Evolutionary conservation across 2,329 filamentous ascomycete genomes (phyloP), one percentile per base, ranked within the genome.

Genomic region (Pseudogymnoascus sp.): DNA sequence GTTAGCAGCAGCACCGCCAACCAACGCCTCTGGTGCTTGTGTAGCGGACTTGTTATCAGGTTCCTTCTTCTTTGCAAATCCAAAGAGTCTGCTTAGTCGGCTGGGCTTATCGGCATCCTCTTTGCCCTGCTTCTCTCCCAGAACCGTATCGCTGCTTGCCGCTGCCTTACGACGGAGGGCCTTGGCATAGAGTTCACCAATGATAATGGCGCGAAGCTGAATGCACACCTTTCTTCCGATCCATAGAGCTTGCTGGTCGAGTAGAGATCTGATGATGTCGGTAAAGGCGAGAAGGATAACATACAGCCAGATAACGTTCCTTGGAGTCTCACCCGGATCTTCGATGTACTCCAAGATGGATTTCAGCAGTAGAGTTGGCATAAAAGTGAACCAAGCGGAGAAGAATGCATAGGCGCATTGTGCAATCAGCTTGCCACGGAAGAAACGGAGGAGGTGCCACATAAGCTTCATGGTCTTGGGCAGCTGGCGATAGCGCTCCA

Each of bases 121-220:
- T 77, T 78, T 69, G 77, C 80, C 67, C 73, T 73, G 68, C 61
- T 80, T 75, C 7, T 79, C 80, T 34, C 90, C 89, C 14, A 95
- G 79, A 0, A 88, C 81, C 62, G 89, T 87, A 69, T 97, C 92
- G 38, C 82, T 82, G 16, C 87, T 85, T 7, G 93, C 87, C 21
- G 91, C 88, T 16, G 92, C 93, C 76, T 96, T 96, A 69, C 95
- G 88, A 67, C 96, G 87, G 16, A 99, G 82, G 1, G 95, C 91
- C 78, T 99, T 99, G 64, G 92, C 90, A 74, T 99, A 99, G 56
- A 99, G 95, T 72, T 99, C 95, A 63, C 95, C 95, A 68, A 99
- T 91, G 66, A 99, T 92, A 72, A 99, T 95, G 60, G 95, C 93
- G 66, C 93, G 89, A 46, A 97, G 82, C 66, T 91, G 89, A 70